Evolutionary conservation across 176 grass and related monocot species (phyloP).

Genomic region (Lolium perenne): DNA sequence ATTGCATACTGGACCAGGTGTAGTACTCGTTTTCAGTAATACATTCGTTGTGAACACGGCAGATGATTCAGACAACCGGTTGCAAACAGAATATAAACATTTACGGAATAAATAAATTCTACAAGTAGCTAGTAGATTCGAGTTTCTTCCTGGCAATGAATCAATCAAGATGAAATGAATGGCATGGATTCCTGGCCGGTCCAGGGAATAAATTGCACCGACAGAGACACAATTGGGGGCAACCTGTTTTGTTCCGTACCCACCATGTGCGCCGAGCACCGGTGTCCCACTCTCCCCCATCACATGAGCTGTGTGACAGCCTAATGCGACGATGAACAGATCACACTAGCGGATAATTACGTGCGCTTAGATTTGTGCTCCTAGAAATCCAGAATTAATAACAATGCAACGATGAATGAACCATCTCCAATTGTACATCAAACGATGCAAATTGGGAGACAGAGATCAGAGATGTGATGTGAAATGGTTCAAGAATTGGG

Average conservation of each 20-base stretch:
- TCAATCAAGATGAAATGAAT: constrained; percentile 6
- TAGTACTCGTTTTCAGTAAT: background rate
- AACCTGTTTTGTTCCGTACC: background rate
- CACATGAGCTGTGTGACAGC: background rate
- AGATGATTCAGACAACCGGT: too few species aligned
- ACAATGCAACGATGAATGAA: too few species aligned
- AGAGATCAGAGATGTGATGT: background rate
- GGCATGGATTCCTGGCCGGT: background rate
- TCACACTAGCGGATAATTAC: background rate
- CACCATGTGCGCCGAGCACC: constrained; percentile 7
- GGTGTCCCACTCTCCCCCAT: background rate
- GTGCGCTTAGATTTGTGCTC: background rate
- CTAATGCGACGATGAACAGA: constrained; percentile 3
- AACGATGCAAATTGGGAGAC: background rate
- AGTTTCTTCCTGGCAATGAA: constrained; percentile 1
- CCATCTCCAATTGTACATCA: background rate
- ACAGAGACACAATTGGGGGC: background rate
- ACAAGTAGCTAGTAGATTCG: background rate
- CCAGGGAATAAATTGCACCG: constrained; percentile 31
- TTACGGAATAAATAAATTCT: too few species aligned
- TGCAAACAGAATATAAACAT: too few species aligned
- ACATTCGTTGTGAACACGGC: too few species aligned
- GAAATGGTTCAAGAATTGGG: background rate
- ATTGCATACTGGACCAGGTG: background rate
- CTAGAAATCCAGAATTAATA: background rate